phyloP scores from a whole-genome alignment of 345 rosid genomes.

The Atalantia buxifolia region DNA sequence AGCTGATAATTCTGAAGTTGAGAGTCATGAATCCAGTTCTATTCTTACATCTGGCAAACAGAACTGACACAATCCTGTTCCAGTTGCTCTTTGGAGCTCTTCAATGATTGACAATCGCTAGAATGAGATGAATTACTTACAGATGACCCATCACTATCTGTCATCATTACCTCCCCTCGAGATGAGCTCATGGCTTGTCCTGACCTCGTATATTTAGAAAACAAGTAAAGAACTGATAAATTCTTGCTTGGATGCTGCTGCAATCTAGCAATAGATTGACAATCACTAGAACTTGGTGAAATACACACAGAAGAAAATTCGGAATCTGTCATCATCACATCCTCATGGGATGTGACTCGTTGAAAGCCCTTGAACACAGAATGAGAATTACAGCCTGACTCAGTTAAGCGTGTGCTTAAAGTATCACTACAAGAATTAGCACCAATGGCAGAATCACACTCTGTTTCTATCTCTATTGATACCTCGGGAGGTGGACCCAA shows the following conservation, averaged over 20 bases:
- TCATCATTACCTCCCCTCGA: constrained; percentile 1
- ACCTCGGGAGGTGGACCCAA: constrained; percentile 5
- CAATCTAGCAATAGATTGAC: constrained; percentile 8
- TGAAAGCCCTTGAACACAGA: not conserved
- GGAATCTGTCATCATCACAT: constrained; percentile 11
- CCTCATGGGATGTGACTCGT: not conserved
- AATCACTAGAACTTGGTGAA: constrained; percentile 14
- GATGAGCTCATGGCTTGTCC: constrained; percentile 15
- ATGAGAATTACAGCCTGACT: constrained; percentile 1
- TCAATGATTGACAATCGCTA: constrained; percentile 9
- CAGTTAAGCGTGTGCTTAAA: constrained; percentile 4
- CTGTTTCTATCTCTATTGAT: constrained; percentile 13
- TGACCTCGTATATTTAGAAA: constrained; percentile 46
- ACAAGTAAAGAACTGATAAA: constrained; percentile 42
- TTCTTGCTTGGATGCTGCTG: constrained; percentile 20
- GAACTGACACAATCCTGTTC: constrained; percentile 16
- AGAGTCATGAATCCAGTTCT: not conserved
- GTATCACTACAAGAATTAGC: constrained; percentile 1
- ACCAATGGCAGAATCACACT: constrained; percentile 13
- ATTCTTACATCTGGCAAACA: not conserved
- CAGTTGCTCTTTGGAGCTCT: constrained; percentile 8
- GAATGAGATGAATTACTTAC: constrained; percentile 6
- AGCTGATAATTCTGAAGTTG: not conserved
- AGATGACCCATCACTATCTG: constrained; percentile 10
- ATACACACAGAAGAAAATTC: constrained; percentile 14